Conservation (phyloP, 495 filamentous ascomycete species). For the Tuber melanosporum region DNA sequence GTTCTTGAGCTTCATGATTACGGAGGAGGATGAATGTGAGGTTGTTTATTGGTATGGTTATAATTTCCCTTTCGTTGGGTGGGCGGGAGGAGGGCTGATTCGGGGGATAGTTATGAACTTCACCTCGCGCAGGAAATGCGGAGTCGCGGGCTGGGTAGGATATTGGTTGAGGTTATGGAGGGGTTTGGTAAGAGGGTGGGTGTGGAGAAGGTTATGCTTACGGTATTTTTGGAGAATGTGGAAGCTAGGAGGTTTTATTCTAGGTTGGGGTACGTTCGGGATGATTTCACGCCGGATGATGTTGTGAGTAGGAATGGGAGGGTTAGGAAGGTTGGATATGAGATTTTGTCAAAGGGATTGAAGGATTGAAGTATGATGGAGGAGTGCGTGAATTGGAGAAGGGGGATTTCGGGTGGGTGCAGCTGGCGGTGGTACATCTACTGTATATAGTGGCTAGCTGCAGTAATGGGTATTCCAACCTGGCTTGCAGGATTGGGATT, state of each 20-base stretch:
- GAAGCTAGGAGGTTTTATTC: slow-evolving; percentile 28
- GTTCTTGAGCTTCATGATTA: slow-evolving; percentile 63
- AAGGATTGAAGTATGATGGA: not conserved
- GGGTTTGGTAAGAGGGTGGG: slow-evolving; percentile 31
- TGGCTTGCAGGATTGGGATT: not conserved
- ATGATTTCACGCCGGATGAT: not conserved
- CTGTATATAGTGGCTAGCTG: not conserved
- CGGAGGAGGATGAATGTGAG: slow-evolving; percentile 54
- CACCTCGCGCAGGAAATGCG: slow-evolving; percentile 18
- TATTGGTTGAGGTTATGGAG: slow-evolving; percentile 26
- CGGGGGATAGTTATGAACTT: slow-evolving; percentile 25
- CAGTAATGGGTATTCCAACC: not conserved
- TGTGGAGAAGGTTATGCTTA: slow-evolving; percentile 35
- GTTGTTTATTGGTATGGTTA: slow-evolving; percentile 57
- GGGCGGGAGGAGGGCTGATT: not conserved
- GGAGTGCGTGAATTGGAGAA: not conserved
- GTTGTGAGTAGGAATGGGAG: slow-evolving; percentile 15
- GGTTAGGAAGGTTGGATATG: slow-evolving; percentile 29
- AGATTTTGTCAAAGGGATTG: slow-evolving; percentile 28
- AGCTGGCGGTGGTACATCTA: not conserved
- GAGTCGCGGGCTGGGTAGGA: slow-evolving; percentile 18
- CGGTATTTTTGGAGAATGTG: slow-evolving; percentile 37
- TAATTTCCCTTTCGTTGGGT: not conserved
- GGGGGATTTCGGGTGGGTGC: not conserved
- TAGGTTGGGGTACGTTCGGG: slow-evolving; percentile 22